Percentiles rank a stretch among this genome's conserved stretches.
Conservation (phyloP, 2,329 filamentous ascomycete species). For the Xylaria sp. region DNA sequence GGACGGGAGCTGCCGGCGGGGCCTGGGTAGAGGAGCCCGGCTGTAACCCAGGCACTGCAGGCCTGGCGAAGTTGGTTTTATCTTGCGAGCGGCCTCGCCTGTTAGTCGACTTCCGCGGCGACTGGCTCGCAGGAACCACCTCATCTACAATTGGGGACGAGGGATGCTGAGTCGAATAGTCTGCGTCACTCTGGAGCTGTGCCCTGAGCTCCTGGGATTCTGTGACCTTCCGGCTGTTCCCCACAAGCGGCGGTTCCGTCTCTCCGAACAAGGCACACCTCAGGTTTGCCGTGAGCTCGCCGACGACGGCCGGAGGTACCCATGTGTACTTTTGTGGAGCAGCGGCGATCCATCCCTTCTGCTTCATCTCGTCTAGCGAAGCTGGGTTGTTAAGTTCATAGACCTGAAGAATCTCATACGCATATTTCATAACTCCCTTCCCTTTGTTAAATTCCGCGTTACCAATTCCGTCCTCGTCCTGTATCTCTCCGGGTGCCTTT, state of each 20-base stretch:
- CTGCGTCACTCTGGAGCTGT: slow-evolving; percentile 52
- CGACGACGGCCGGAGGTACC: slow-evolving; percentile 59
- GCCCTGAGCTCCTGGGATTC: slow-evolving; percentile 56
- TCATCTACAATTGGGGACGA: slow-evolving; percentile 30
- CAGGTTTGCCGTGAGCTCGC: slow-evolving; percentile 61
- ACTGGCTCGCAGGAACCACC: slow-evolving; percentile 39
- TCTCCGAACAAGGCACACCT: slow-evolving; percentile 52
- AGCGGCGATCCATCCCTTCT: slow-evolving; percentile 56
- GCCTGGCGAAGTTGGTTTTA: slow-evolving; percentile 21
- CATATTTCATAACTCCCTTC: slow-evolving; percentile 44
- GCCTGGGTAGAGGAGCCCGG: slow-evolving; percentile 22
- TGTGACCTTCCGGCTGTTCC: slow-evolving; percentile 33
- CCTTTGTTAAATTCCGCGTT: slow-evolving; percentile 56
- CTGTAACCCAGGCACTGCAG: slow-evolving; percentile 20
- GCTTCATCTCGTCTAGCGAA: slow-evolving; percentile 52
- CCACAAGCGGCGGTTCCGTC: slow-evolving; percentile 9
- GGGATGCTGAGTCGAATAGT: slow-evolving; percentile 42
- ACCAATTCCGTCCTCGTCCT: slow-evolving; percentile 48
- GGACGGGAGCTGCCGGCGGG: slow-evolving; percentile 18
- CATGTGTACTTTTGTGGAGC: slow-evolving; percentile 56
- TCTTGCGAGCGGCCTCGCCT: slow-evolving; percentile 6
- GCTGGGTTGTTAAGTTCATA: slow-evolving; percentile 66
- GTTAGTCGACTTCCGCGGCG: slow-evolving; percentile 17
- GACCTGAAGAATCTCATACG: slow-evolving; percentile 58
- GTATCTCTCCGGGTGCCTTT: slow-evolving; percentile 51